Evolutionary conservation across 441 rosid species (phyloP), one percentile per base, ranked within the genome.

Genomic region (Metrosideros polymorpha): DNA sequence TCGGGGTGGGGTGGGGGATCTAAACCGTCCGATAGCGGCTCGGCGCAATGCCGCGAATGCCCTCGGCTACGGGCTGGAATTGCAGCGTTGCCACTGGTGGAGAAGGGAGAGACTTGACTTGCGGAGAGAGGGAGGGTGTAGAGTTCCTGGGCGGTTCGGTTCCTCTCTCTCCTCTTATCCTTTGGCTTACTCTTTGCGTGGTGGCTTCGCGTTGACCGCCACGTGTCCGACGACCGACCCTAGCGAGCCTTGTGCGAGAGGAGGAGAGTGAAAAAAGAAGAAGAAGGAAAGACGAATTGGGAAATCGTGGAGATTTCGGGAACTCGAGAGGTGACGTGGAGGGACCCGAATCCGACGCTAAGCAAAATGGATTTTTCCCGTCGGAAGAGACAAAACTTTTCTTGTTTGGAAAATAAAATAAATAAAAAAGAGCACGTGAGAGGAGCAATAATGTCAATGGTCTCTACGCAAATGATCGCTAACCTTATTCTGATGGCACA

Each of bases 181-280:
- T 63, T 3, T 5, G 27, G 47, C 75, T 3, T 12, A 3, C 57
- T 54, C 7, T 54, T 6, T 4, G 59, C 0, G 71, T 1, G 71
- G 18, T 5, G 32, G 45, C 45, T 9, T 12, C 79, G 0, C n/a
- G 79, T 19, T 19, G 47, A 71, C 79, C 79, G 47, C 76, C 43
- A 63, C 76, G 76, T 32, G 25, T 63, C 76, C 25, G 4, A 9
- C 25, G 13, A 4, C 76, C 27, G 77, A 35, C 79, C 5, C 77
- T 19, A 0, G 9, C 47, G n/a, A 66, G 27, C 10, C 77, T 3
- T 17, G 9, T 1, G 43, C 77, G 35, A 13, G 3, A 4, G 22
- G 12, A 2, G 19, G 5, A 45, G 12, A 2, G 1, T 5, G 12
- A 5, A 15, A 15, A 6, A 6, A 1, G 15, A 3, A 1, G 19